Conservation (phyloP, 129 eudicot species). For the Helianthus annuus region DNA sequence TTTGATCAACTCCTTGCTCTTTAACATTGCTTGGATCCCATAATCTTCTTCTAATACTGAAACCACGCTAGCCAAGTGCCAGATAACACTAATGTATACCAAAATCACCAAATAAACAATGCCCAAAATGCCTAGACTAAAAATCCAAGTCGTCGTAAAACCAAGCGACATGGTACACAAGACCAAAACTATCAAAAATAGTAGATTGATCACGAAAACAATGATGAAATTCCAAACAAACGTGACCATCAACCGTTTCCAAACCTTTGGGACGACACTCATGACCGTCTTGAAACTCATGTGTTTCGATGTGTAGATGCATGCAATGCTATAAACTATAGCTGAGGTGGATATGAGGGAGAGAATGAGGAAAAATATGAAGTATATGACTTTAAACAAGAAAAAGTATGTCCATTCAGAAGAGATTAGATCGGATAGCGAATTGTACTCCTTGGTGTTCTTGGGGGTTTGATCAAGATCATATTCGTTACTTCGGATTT, state of each 20-base stretch:
- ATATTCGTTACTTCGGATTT: constrained; percentile 32
- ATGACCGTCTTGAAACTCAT: constrained; percentile 39
- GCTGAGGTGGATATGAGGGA: constrained; percentile 53
- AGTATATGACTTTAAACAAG: constrained; percentile 41
- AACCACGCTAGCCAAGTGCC: constrained; percentile 56
- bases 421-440: constrained; percentile 31
- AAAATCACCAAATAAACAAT: constrained; percentile 33
- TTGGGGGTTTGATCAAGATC: constrained; percentile 32
- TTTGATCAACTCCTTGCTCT: constrained; percentile 48
- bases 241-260: constrained; percentile 58
- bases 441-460: constrained; percentile 28
- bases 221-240: constrained; percentile 45
- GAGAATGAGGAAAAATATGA: constrained; percentile 36
- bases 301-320: constrained; percentile 44
- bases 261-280: constrained; percentile 58
- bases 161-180: constrained; percentile 2
- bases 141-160: constrained; percentile 6
- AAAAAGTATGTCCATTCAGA: constrained; percentile 30
- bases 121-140: constrained; percentile 16
- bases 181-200: constrained; percentile 23
- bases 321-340: constrained; percentile 47
- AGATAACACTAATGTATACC: constrained; percentile 39
- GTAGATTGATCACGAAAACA: constrained; percentile 32
- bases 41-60: constrained; percentile 52
- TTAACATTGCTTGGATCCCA: constrained; percentile 52